Evolutionary conservation across 169 alveolate genomes (phyloP).

Genomic region (Eimeria acervulina): DNA sequence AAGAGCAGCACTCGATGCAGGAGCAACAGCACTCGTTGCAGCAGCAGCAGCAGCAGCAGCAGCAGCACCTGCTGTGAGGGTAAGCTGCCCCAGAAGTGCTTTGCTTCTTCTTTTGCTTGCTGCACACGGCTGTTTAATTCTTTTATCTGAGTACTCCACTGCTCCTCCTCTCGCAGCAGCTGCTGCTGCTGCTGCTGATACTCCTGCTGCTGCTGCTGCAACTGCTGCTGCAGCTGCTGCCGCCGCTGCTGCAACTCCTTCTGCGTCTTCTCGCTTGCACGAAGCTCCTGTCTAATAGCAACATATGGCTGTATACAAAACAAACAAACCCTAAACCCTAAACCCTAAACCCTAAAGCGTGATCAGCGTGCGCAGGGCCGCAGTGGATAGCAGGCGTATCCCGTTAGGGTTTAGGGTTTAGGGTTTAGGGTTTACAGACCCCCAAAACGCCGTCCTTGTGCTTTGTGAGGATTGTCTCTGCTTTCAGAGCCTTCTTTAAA

Average conservation of each 20-base stretch:
- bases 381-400: not conserved
- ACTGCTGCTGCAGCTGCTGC: slow-evolving; percentile 50
- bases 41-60: not conserved
- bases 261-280: slow-evolving; percentile 3
- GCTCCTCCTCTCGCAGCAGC: slow-evolving; percentile 5
- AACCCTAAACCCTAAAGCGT: slow-evolving; percentile 40
- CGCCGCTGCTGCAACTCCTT: slow-evolving; percentile 32
- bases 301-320: slow-evolving; percentile 27
- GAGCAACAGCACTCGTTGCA: not conserved
- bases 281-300: not conserved
- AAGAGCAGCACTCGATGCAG: too few relatives aligned
- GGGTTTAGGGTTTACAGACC: too few relatives aligned
- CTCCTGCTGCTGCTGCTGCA: slow-evolving; percentile 43
- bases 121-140: slow-evolving; percentile 7
- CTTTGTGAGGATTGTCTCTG: not conserved
- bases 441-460: not conserved
- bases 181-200: not conserved
- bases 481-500: slow-evolving; percentile 4
- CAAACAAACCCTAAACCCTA: too few relatives aligned
- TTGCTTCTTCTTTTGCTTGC: slow-evolving; percentile 38
- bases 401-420: not conserved
- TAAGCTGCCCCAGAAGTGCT: not conserved
- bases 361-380: not conserved
- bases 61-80: not conserved
- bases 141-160: not conserved